Conservation (phyloP, 805 yeast species). For the Danielozyma ontarioensis region DNA sequence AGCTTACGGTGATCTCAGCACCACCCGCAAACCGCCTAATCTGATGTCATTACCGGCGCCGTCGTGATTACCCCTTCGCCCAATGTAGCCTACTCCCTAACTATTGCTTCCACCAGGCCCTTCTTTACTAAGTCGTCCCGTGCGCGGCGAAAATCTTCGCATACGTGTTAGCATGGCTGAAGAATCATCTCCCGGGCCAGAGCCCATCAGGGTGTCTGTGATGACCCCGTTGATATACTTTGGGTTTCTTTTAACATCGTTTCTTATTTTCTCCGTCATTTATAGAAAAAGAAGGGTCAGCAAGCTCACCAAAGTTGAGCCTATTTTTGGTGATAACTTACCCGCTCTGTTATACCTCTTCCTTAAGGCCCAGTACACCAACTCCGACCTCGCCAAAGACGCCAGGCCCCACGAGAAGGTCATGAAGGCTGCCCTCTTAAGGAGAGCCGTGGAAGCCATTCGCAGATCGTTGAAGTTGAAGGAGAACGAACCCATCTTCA, state of each 20-base stretch:
- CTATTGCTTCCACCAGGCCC: too few relatives aligned
- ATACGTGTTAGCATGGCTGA: conserved; percentile 12
- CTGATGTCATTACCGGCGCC: too few relatives aligned
- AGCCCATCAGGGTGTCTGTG: conserved; percentile 32
- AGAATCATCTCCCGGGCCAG: conserved; percentile 11
- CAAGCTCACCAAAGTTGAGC: conserved; percentile 54
- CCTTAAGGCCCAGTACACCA: conserved; percentile 43
- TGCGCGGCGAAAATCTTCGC: too few relatives aligned
- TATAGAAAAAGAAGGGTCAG: conserved; percentile 56
- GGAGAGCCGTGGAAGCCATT: conserved; percentile 77
- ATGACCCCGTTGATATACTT: conserved; percentile 74
- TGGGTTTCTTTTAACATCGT: conserved; percentile 58
- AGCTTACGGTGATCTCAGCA: too few relatives aligned
- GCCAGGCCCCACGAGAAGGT: conserved; percentile 71
- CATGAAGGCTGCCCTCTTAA: conserved; percentile 53
- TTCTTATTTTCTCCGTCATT: conserved; percentile 62
- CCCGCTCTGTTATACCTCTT: conserved; percentile 60
- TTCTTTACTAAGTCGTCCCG: too few relatives aligned
- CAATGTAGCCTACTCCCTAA: too few relatives aligned
- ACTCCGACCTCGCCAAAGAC: conserved; percentile 27
- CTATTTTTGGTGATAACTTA: conserved; percentile 68
- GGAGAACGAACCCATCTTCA: conserved; percentile 69
- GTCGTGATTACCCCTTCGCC: too few relatives aligned
- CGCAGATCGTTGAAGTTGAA: conserved; percentile 78
- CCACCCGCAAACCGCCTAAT: too few relatives aligned